phyloP scores from a whole-genome alignment of 176 grass and related monocot species.

The Lolium perenne region DNA sequence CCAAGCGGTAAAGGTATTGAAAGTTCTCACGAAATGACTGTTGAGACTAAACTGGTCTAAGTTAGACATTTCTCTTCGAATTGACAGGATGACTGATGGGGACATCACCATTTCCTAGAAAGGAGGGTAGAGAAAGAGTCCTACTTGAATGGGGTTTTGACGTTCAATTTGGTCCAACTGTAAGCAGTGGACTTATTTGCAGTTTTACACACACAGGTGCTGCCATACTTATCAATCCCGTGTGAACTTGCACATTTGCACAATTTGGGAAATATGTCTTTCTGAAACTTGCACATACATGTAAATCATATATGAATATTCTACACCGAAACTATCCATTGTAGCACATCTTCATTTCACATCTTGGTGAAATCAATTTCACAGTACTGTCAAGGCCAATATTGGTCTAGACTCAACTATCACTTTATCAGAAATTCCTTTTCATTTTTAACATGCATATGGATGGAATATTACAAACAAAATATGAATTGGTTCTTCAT shows the following conservation, averaged over 20 bases:
- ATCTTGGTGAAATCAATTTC: background rate
- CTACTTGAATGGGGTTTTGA: constrained; percentile 1
- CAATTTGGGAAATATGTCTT: background rate
- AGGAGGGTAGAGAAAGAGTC: background rate
- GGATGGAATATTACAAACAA: background rate
- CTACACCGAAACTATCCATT: background rate
- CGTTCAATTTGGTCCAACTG: background rate
- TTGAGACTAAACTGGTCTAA: background rate
- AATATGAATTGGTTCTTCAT: background rate
- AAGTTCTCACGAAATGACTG: constrained; percentile 12
- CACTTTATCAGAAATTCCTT: constrained; percentile 11
- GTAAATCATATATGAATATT: background rate
- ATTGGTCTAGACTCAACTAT: background rate
- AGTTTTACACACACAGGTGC: constrained; percentile 13
- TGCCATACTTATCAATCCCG: constrained; percentile 1
- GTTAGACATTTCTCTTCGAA: background rate
- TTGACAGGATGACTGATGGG: constrained; percentile 25
- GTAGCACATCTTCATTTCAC: background rate
- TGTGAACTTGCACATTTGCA: background rate
- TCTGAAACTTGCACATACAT: background rate
- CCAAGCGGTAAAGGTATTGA: constrained; percentile 24
- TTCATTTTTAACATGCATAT: background rate
- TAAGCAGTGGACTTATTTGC: constrained; percentile 12
- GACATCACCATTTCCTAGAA: background rate
- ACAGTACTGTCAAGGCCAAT: background rate